Base-by-base conservation (phyloP, 2,329 filamentous ascomycete species). In the Chaetomiaceae sp. region DNA sequence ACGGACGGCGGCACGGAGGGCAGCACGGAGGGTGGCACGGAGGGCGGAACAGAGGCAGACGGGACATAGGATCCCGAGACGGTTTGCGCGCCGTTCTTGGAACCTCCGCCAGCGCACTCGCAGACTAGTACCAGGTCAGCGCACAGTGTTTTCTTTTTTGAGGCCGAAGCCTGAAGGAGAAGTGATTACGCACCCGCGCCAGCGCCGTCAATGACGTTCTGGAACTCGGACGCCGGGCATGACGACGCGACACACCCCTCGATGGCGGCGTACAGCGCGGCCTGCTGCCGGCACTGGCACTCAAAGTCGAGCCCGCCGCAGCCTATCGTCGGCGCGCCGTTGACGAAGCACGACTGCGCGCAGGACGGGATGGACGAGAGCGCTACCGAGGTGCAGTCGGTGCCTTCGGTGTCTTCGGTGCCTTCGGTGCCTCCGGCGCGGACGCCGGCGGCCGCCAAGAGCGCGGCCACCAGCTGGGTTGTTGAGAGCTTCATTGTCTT, bases 171-270 rank as follows among this genome's bases (percentile, higher is more conserved):
- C 25, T 27, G 6, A 10, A 10, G 25, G 25, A 27, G 25, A 27
- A 17, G 8, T n/a, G n/a, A 3, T 39, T n/a, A 52, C 62, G 50
- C 25, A 65, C 63, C 60, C 27, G 58, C 51, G 9, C 58, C 58
- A 33, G 61, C 60, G 9, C 63, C 63, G 37, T 67, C 63, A 40
- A 68, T 63, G 21, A 67, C 63, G n/a, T 55, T 58, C 46, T 67
- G 61, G 25, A 58, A 64, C 13, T 60, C 57, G 3, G 55, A 44
- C 3, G 56, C 39, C 4, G 58, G 45, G 31, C 66, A 68, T 2
- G 57, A 50, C 5, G 54, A 53, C 14, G 54, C 53, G 10, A 68
- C 65, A 43, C 66, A 68, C 4, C 58, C 57, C 55, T 66, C 65
- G n/a, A 66, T 58, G 19, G 62, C 64, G 2, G 63, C 62, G 42